These are phyloP conservation scores for Rubia balearica DNA, from an alignment of 305 asterid species.

Conservation along the genomic window DNA sequence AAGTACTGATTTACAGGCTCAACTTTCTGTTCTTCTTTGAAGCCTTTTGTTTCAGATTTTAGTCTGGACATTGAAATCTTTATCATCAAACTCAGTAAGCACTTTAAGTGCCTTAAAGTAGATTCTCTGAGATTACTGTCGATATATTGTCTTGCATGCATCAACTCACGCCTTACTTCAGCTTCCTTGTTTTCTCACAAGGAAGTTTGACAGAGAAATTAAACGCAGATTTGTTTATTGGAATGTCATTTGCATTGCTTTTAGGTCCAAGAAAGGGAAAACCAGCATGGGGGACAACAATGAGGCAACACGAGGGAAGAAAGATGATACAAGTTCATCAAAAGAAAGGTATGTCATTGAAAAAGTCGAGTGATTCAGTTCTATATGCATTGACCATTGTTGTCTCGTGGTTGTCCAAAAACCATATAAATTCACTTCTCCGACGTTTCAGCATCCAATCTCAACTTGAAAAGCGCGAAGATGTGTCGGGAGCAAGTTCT, in stretches of 20 bases:
- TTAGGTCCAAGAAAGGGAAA: not conserved
- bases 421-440: not conserved
- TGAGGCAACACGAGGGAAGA: not conserved
- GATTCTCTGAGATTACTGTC: not conserved
- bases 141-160: too few relatives aligned
- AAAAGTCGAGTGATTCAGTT: not conserved
- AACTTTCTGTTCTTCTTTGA: not conserved
- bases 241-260: not conserved
- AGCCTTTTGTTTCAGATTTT: not conserved
- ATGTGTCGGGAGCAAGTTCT: not conserved
- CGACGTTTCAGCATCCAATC: not conserved
- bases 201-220: too few relatives aligned
- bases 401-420: not conserved
- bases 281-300: not conserved
- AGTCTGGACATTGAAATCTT: not conserved
- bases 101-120: not conserved
- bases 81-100: too few relatives aligned
- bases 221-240: too few relatives aligned
- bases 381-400: too few relatives aligned
- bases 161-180: too few relatives aligned
- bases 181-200: too few relatives aligned
- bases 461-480: not conserved
- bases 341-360: not conserved
- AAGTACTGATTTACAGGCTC: not conserved
- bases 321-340: not conserved